Percentiles rank a stretch among this genome's conserved stretches.
These are phyloP conservation scores for Penicillium samsonianum DNA, from an alignment of 495 filamentous ascomycete species.

Conservation along the genomic window DNA sequence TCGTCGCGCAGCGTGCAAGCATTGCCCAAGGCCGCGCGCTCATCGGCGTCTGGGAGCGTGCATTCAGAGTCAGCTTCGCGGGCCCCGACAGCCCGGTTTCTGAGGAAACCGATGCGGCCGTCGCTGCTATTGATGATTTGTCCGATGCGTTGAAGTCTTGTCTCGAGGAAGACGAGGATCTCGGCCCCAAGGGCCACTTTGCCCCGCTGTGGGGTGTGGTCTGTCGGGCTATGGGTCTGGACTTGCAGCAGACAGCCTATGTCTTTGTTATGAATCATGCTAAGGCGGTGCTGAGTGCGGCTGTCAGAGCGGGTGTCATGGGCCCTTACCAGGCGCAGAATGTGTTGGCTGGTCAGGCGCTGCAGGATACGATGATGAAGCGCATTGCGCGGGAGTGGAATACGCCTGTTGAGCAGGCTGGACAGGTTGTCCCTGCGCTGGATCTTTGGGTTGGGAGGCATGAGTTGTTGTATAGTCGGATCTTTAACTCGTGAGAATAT, in stretches of 20 bases:
- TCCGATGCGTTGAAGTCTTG: conserved; percentile 41
- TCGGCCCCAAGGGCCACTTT: conserved; percentile 63
- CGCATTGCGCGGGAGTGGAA: conserved; percentile 62
- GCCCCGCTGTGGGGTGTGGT: conserved; percentile 80
- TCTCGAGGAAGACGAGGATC: conserved; percentile 31
- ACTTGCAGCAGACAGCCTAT: conserved; percentile 69
- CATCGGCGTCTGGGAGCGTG: conserved; percentile 84
- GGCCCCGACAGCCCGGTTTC: not conserved
- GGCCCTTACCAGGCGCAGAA: conserved; percentile 92
- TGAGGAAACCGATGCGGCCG: conserved; percentile 27
- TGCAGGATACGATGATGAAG: conserved; percentile 62
- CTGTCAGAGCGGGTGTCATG: conserved; percentile 82
- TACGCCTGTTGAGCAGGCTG: conserved; percentile 70
- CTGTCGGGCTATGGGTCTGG: conserved; percentile 61
- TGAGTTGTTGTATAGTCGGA: conserved; percentile 92
- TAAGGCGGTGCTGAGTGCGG: conserved; percentile 85
- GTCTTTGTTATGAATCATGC: conserved; percentile 85
- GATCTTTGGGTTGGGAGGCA: conserved; percentile 96
- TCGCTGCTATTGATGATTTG: conserved; percentile 38
- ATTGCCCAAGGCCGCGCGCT: conserved; percentile 83
- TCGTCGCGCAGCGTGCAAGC: conserved; percentile 82
- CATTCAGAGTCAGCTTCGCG: conserved; percentile 51
- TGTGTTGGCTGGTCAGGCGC: conserved; percentile 66
- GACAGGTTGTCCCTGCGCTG: conserved; percentile 82
- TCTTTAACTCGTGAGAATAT: conserved; percentile 74